Evolutionary conservation across 1,139 yeast species (phyloP).

Genomic region (Suhomyces bokatorum): DNA sequence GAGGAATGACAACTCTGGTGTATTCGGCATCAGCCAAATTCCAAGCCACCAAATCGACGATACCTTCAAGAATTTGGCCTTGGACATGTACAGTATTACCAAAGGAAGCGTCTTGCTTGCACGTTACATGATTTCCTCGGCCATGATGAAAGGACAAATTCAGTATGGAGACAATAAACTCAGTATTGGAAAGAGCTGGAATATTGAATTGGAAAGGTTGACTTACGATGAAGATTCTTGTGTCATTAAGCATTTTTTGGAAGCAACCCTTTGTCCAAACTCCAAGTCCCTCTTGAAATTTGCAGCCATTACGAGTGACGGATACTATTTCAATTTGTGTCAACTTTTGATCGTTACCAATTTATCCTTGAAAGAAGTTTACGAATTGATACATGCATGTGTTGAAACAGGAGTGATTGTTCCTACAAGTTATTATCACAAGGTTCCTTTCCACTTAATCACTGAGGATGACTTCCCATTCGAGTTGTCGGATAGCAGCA

Average conservation of each 20-base stretch:
- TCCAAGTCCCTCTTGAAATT: constrained; percentile 32
- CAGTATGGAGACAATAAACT: constrained; percentile 12
- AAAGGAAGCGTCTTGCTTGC: constrained; percentile 21
- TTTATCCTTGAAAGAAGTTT: constrained; percentile 27
- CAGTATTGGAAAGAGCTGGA: constrained; percentile 15
- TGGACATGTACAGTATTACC: constrained; percentile 10
- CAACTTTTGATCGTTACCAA: constrained; percentile 45
- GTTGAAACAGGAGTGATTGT: constrained; percentile 34
- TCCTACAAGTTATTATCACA: constrained; percentile 48
- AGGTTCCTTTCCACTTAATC: constrained; percentile 47
- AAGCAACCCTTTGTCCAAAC: constrained; percentile 18
- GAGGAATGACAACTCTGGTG: constrained; percentile 8
- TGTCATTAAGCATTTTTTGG: constrained; percentile 16
- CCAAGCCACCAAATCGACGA: constrained; percentile 3
- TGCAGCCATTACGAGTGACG: constrained; percentile 47
- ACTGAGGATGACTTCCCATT: constrained; percentile 37
- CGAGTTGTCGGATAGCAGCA: constrained; percentile 35
- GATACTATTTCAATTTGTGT: constrained; percentile 43
- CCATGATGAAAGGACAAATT: constrained; percentile 13
- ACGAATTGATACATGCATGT: constrained; percentile 35
- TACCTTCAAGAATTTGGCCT: constrained; percentile 4
- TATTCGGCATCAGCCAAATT: constrained; percentile 5
- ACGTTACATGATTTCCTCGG: constrained; percentile 13
- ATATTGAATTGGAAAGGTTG: constrained; percentile 8
- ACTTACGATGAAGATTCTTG: constrained; percentile 6